These are phyloP conservation scores for Breviolum minutum DNA, from an alignment of 73 alveolate species.

Conservation along the genomic window DNA sequence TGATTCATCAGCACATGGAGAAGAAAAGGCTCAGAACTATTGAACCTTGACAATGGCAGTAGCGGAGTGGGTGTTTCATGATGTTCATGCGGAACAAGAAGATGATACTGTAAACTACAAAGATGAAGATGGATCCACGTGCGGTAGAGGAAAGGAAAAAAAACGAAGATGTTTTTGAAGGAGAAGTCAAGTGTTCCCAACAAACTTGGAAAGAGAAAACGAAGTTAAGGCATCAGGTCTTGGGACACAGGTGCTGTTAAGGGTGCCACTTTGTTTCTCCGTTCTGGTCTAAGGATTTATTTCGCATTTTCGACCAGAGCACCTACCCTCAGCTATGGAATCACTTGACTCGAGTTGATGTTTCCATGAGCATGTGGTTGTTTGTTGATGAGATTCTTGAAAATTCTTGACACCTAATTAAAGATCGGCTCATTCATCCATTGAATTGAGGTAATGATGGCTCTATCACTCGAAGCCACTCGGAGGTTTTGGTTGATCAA, in stretches of 20 bases:
- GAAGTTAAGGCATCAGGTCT: too few species aligned
- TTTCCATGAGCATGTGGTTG: too few species aligned
- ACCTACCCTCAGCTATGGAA: not conserved
- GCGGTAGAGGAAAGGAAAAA: too few species aligned
- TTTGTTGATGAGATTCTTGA: too few species aligned
- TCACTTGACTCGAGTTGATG: too few species aligned
- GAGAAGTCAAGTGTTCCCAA: too few species aligned
- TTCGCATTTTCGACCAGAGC: constrained; percentile 55
- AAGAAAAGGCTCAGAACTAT: constrained; percentile 33
- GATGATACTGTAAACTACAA: not conserved
- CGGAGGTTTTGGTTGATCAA: not conserved
- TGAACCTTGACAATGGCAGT: not conserved
- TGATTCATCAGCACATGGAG: constrained; percentile 57
- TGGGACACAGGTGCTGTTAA: not conserved
- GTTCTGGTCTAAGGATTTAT: not conserved
- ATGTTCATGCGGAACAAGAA: not conserved
- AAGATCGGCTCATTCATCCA: too few species aligned
- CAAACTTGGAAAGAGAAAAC: too few species aligned
- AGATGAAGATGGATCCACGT: too few species aligned
- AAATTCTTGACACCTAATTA: too few species aligned
- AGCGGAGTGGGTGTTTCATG: not conserved
- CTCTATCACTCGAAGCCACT: constrained; percentile 23
- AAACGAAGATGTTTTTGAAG: too few species aligned
- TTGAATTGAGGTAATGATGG: constrained; percentile 43
- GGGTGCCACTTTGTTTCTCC: not conserved